A percentile compares a stretch with the other conserved stretches of the same genome.
These are phyloP conservation scores for Curvularia spicifera DNA, from an alignment of 2,329 filamentous ascomycete species.

Conservation along the genomic window DNA sequence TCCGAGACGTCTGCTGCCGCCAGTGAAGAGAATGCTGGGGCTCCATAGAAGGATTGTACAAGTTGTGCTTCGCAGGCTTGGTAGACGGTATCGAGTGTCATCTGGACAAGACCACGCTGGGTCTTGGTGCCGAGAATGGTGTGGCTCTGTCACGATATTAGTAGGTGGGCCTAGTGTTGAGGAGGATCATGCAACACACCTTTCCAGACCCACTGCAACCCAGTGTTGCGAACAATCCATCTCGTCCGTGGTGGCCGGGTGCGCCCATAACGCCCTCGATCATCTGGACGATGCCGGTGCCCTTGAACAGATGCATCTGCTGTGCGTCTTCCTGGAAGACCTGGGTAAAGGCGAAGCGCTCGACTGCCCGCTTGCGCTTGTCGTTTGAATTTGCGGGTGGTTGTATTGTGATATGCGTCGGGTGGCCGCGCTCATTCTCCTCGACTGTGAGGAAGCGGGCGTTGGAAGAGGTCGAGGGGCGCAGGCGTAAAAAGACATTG, in stretches of 20 bases:
- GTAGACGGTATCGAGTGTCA: constrained; percentile 89
- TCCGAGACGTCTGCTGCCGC: constrained; percentile 81
- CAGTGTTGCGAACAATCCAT: constrained; percentile 87
- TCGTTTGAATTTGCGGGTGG: constrained; percentile 81
- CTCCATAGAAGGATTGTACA: constrained; percentile 63
- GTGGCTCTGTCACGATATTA: constrained; percentile 71
- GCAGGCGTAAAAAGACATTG: constrained; percentile 87
- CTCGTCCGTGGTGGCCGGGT: constrained; percentile 76
- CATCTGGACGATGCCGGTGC: constrained; percentile 74
- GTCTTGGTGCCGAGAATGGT: constrained; percentile 89
- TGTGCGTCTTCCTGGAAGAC: constrained; percentile 88
- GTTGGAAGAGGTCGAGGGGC: constrained; percentile 50
- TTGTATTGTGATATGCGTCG: constrained; percentile 60
- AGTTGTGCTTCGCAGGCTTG: constrained; percentile 77
- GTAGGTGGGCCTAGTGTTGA: constrained; percentile 6
- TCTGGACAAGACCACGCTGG: constrained; percentile 88
- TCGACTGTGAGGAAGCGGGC: constrained; percentile 80
- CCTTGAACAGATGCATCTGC: constrained; percentile 86
- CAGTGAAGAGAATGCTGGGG: constrained; percentile 73
- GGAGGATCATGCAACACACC: constrained; percentile 57
- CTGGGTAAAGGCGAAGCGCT: constrained; percentile 91
- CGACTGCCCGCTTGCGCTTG: constrained; percentile 80
- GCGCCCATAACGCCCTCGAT: constrained; percentile 81
- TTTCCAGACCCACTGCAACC: constrained; percentile 97
- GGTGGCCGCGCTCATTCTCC: constrained; percentile 45